Conservation (phyloP, 805 yeast species). For the Nakazawaea holstii region DNA sequence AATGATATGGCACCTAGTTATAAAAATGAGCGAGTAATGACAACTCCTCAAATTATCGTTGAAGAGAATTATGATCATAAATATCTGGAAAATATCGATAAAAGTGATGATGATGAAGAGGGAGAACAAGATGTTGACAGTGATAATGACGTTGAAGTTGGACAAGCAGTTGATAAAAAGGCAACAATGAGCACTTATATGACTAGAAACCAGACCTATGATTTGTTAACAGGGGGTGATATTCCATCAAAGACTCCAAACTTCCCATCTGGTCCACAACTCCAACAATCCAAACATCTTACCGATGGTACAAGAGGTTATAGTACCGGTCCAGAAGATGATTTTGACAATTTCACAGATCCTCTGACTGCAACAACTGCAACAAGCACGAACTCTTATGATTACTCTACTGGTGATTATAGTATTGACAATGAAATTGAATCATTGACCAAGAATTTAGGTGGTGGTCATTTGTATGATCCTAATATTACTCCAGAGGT, state of each 20-base stretch:
- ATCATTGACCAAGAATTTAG: neutral
- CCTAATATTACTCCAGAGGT: no score
- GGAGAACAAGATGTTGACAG: no score
- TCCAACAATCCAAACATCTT: no score
- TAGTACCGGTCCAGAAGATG: neutral
- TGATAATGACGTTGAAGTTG: no score
- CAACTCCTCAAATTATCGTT: slow-evolving; percentile 2
- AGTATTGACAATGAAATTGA: neutral
- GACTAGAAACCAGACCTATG: slow-evolving; percentile 8
- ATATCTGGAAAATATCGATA: no score
- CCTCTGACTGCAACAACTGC: neutral
- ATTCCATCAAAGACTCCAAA: slow-evolving; percentile 5
- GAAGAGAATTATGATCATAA: neutral
- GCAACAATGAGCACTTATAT: slow-evolving; percentile 7
- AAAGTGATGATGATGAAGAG: no score
- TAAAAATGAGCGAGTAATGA: neutral
- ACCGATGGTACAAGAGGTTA: neutral
- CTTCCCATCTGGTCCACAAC: neutral
- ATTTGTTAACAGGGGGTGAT: slow-evolving; percentile 8
- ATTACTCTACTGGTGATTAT: neutral
- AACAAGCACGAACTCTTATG: no score
- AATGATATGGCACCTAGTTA: no score
- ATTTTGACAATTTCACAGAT: neutral
- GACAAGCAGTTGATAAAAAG: no score
- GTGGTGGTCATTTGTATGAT: neutral